These are phyloP conservation scores for Tetracladium marchalianum DNA, from an alignment of 495 filamentous ascomycete genomes.

Conservation along the genomic window DNA sequence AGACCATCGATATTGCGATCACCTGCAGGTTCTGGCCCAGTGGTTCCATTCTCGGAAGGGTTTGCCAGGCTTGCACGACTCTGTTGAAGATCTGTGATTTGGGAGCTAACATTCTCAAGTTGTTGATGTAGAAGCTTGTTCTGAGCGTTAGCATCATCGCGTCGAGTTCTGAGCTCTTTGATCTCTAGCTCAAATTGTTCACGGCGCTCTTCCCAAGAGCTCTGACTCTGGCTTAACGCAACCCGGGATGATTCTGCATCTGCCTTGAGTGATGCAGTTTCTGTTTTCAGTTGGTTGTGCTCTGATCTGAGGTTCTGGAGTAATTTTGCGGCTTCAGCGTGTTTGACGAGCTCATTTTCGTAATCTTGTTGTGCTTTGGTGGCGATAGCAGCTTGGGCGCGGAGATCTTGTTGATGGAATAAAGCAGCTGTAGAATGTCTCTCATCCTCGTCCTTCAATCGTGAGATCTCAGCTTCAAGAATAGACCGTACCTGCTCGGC, in stretches of 20 bases:
- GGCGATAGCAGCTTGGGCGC: constrained; percentile 87
- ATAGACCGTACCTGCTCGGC: constrained; percentile 70
- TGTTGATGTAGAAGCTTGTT: constrained; percentile 84
- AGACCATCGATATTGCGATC: constrained; percentile 57
- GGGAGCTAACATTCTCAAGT: constrained; percentile 67
- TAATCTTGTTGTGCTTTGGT: constrained; percentile 90
- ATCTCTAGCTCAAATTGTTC: constrained; percentile 78
- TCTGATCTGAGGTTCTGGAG: constrained; percentile 70
- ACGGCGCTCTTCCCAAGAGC: constrained; percentile 75
- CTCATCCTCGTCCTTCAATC: constrained; percentile 78
- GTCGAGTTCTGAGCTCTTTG: constrained; percentile 60
- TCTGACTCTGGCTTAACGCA: constrained; percentile 68
- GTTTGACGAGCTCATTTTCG: constrained; percentile 85
- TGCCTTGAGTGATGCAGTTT: constrained; percentile 57
- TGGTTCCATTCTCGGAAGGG: constrained; percentile 28
- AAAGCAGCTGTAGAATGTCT: constrained; percentile 64
- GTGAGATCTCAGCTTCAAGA: constrained; percentile 64
- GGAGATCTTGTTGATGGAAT: constrained; percentile 81
- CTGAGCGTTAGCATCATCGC: constrained; percentile 72
- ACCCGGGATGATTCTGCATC: constrained; percentile 75
- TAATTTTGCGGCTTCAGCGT: constrained; percentile 81
- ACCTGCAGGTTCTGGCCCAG: constrained; percentile 16
- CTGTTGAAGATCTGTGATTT: constrained; percentile 68
- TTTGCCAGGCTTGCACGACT: constrained; percentile 49
- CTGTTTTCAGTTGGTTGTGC: constrained; percentile 68